A percentile compares a stretch with the other conserved stretches of the same genome.
These are phyloP conservation scores for Allium cepa DNA, from an alignment of 106 monocot species.

Conservation along the genomic window DNA sequence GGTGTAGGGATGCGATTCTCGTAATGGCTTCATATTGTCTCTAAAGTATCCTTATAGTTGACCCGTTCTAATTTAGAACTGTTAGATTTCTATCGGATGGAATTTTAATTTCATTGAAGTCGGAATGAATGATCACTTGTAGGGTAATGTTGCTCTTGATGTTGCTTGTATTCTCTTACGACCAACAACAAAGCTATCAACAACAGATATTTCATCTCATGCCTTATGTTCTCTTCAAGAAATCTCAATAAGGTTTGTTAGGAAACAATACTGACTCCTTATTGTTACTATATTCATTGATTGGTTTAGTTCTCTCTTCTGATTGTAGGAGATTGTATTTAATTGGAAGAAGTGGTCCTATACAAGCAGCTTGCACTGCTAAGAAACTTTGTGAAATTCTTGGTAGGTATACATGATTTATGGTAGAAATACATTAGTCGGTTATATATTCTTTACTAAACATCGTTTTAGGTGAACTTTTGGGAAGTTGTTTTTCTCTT, in stretches of 20 bases:
- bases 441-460: too few species aligned
- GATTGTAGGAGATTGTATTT: constrained; percentile 67
- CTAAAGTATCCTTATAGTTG: too few species aligned
- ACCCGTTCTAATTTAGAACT: too few species aligned
- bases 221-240: constrained; percentile 60
- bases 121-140: constrained; percentile 7
- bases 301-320: neutral
- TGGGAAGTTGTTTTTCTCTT: too few species aligned
- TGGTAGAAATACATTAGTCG: too few species aligned
- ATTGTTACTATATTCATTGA: too few species aligned
- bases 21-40: too few species aligned
- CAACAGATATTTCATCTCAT: constrained; percentile 86
- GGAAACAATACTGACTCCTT: neutral
- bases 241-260: constrained; percentile 71
- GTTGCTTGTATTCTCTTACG: constrained; percentile 91
- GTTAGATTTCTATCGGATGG: too few species aligned
- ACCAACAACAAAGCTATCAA: constrained; percentile 47
- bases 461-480: too few species aligned
- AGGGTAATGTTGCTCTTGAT: constrained; percentile 99
- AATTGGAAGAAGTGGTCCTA: constrained; percentile 90
- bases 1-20: too few species aligned
- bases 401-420: constrained; percentile 17
- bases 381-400: constrained; percentile 96
- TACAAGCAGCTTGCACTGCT: constrained; percentile 95
- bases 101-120: too few species aligned